phyloP scores from a whole-genome alignment of 352 stramenopile genomes.

The Phytopythium vexans region DNA sequence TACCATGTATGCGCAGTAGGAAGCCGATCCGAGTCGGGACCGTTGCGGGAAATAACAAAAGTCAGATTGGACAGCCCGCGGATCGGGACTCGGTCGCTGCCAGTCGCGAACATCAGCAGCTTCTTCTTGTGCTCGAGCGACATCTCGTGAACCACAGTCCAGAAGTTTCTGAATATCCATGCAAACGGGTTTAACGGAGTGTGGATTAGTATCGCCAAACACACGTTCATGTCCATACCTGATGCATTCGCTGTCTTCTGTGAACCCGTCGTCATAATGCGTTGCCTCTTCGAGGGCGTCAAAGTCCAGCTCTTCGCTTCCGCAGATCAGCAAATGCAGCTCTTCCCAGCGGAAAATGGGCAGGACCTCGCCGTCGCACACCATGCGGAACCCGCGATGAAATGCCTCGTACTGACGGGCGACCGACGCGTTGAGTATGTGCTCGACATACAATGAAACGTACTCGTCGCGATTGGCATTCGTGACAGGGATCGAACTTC shows the following conservation, averaged over 20 bases:
- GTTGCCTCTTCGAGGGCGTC: constrained; percentile 70
- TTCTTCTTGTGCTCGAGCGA: constrained; percentile 83
- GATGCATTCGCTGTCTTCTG: constrained; percentile 57
- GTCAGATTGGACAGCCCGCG: constrained; percentile 72
- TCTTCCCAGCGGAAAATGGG: constrained; percentile 83
- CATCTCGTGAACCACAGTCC: constrained; percentile 78
- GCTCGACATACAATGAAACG: constrained; percentile 69
- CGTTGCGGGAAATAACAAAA: constrained; percentile 86
- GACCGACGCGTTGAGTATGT: constrained; percentile 61
- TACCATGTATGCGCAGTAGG: constrained; percentile 87
- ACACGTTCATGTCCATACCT: constrained; percentile 19
- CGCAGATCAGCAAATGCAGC: constrained; percentile 72
- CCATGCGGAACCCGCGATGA: constrained; percentile 70
- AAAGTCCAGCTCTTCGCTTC: constrained; percentile 73
- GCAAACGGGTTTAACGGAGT: neutral
- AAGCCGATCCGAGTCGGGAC: constrained; percentile 76
- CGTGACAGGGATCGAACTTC: constrained; percentile 57
- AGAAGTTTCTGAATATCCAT: constrained; percentile 54
- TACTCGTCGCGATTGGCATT: constrained; percentile 70
- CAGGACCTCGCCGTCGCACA: constrained; percentile 69
- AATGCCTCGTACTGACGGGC: constrained; percentile 67
- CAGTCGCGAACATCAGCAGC: constrained; percentile 82
- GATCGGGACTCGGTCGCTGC: constrained; percentile 83
- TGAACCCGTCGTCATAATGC: constrained; percentile 77
- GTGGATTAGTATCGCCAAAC: neutral